phyloP scores from a whole-genome alignment of 1,139 yeast species.

The Barnettozyma hawaiiensis region DNA sequence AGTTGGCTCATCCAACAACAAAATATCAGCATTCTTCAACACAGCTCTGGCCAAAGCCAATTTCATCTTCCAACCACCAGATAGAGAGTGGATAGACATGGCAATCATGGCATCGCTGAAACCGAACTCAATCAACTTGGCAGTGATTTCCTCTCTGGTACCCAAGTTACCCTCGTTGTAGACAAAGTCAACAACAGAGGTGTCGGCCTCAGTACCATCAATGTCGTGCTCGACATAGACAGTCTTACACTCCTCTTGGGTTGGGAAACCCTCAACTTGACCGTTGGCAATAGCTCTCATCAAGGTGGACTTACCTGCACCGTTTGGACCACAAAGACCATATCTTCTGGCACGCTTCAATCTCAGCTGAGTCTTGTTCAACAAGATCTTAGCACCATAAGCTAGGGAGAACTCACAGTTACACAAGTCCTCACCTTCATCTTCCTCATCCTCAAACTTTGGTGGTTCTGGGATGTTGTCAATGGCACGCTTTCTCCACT shows the following conservation, averaged over 20 bases:
- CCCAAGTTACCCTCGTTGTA: slow-evolving; percentile 77
- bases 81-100: slow-evolving; percentile 92
- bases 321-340: slow-evolving; percentile 99
- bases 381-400: slow-evolving; percentile 99
- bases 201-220: slow-evolving; percentile 96
- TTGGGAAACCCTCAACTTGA: slow-evolving; percentile 99
- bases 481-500: slow-evolving; percentile 92
- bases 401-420: slow-evolving; percentile 99
- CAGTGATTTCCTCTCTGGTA: slow-evolving; percentile 62
- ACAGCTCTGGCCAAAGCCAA: slow-evolving; percentile 99
- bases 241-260: slow-evolving; percentile 97
- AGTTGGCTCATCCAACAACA: slow-evolving; percentile 98
- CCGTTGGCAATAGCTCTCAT: slow-evolving; percentile 99
- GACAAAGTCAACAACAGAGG: slow-evolving; percentile 89
- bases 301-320: slow-evolving; percentile 99
- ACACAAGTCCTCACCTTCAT: slow-evolving; percentile 99
- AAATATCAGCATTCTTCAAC: slow-evolving; percentile 96
- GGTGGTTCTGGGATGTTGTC: slow-evolving; percentile 98
- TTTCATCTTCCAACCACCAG: slow-evolving; percentile 99
- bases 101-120: slow-evolving; percentile 88
- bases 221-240: slow-evolving; percentile 99
- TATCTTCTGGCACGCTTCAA: slow-evolving; percentile 99
- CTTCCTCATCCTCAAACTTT: slow-evolving; percentile 96
- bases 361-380: slow-evolving; percentile 98
- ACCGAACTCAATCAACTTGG: slow-evolving; percentile 78